These are phyloP conservation scores for Microdochium nivale DNA, from an alignment of 2,329 filamentous ascomycete genomes.

Conservation along the genomic window DNA sequence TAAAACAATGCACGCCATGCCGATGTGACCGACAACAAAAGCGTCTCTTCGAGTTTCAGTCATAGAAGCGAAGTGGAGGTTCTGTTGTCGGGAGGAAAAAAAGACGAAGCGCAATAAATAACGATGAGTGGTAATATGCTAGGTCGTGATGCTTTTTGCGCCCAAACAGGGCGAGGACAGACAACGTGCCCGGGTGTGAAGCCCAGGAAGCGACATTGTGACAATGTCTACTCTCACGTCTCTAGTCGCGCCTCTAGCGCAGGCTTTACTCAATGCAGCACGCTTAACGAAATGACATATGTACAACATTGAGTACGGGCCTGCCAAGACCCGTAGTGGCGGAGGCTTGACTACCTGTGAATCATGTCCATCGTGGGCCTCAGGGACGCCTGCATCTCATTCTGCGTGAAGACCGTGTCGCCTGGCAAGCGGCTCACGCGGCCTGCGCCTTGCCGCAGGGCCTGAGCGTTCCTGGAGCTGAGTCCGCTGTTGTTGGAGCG, in stretches of 20 bases:
- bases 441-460: conserved; percentile 75
- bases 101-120: neutral
- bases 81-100: neutral
- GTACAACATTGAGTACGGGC: neutral
- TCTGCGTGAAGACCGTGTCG: conserved; percentile 70
- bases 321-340: neutral
- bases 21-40: neutral
- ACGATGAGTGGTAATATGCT: neutral
- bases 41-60: neutral
- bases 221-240: neutral
- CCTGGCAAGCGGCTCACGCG: conserved; percentile 77
- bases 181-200: neutral
- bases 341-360: neutral
- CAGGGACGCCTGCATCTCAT: conserved; percentile 53
- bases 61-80: neutral
- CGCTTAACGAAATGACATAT: neutral
- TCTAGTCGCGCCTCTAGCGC: neutral
- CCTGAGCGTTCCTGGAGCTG: conserved; percentile 58
- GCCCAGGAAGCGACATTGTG: neutral
- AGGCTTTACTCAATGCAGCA: neutral
- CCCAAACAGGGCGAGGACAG: neutral
- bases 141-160: neutral
- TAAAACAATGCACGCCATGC: neutral
- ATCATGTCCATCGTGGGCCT: conserved; percentile 51
- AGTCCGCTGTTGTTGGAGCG: conserved; percentile 70